phyloP scores from a whole-genome alignment of 106 monocot genomes.

The Dioscorea alata region DNA sequence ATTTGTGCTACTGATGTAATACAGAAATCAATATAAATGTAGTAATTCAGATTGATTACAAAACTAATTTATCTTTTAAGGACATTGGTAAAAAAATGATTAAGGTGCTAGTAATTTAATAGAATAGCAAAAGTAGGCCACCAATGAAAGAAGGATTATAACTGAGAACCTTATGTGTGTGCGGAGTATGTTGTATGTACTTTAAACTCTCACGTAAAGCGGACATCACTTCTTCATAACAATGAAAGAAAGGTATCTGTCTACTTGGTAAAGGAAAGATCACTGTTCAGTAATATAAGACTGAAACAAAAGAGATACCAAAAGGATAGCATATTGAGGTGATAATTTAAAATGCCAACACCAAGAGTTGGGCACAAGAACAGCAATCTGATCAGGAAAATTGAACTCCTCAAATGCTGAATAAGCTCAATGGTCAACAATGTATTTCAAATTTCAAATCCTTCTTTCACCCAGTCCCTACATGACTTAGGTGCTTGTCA shows the following conservation, averaged over 20 bases:
- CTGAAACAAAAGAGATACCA: background rate
- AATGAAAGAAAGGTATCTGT: constrained; percentile 87
- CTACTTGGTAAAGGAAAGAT: no score
- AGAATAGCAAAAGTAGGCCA: no score
- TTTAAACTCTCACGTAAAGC: constrained; percentile 79
- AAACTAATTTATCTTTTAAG: background rate
- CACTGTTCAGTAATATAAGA: background rate
- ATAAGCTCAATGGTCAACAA: background rate
- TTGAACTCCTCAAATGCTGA: background rate
- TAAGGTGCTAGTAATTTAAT: background rate
- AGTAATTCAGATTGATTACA: background rate
- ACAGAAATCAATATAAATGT: no score
- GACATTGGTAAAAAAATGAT: background rate
- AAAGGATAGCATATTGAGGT: constrained; percentile 85
- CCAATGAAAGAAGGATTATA: background rate
- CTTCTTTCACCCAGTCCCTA: constrained; percentile 95
- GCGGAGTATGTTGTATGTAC: constrained; percentile 63
- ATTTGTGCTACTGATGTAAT: no score
- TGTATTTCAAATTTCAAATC: background rate
- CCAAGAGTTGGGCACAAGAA: constrained; percentile 83
- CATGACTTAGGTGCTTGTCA: constrained; percentile 97
- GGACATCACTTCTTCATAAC: constrained; percentile 78
- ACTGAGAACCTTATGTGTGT: constrained; percentile 59
- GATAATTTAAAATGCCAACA: constrained; percentile 60
- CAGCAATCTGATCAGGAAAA: constrained; percentile 46